Percentiles rank a stretch among this genome's conserved stretches.
phyloP scores from a whole-genome alignment of 345 rosid species.

The Viola odorata region DNA sequence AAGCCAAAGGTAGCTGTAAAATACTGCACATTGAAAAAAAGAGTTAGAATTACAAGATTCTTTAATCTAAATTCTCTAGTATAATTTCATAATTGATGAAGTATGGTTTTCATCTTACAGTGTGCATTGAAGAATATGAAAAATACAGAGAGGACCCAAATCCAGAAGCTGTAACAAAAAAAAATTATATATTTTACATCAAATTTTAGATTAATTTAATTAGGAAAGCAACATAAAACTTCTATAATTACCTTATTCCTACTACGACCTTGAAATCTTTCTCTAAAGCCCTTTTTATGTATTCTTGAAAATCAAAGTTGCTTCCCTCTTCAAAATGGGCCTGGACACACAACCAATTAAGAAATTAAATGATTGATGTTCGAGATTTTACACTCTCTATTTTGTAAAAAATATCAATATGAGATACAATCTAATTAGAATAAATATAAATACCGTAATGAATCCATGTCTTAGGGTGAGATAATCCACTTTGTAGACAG shows the following conservation, averaged over 20 bases:
- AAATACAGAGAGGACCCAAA: conserved; percentile 54
- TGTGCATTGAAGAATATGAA: conserved; percentile 68
- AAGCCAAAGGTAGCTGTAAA: conserved; percentile 63
- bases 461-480: conserved; percentile 78
- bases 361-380: too few species aligned
- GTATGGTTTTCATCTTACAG: conserved; percentile 32
- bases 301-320: conserved; percentile 68
- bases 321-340: conserved; percentile 62
- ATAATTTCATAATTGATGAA: background rate
- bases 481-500: conserved; percentile 71
- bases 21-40: conserved; percentile 31
- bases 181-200: background rate
- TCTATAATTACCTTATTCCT: conserved; percentile 49
- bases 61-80: too few species aligned
- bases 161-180: conserved; percentile 52
- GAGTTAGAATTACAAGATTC: background rate
- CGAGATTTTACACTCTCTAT: background rate
- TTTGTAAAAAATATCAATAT: background rate
- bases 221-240: background rate
- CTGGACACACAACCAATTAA: conserved; percentile 23
- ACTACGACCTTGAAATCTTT: conserved; percentile 59
- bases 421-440: background rate
- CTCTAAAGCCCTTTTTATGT: conserved; percentile 67
- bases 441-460: conserved; percentile 36
- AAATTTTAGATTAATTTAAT: background rate